Percentiles rank a stretch among this genome's conserved stretches.
Evolutionary conservation across 441 rosid species (phyloP).

Genomic region (Pelargonium citronellum): DNA sequence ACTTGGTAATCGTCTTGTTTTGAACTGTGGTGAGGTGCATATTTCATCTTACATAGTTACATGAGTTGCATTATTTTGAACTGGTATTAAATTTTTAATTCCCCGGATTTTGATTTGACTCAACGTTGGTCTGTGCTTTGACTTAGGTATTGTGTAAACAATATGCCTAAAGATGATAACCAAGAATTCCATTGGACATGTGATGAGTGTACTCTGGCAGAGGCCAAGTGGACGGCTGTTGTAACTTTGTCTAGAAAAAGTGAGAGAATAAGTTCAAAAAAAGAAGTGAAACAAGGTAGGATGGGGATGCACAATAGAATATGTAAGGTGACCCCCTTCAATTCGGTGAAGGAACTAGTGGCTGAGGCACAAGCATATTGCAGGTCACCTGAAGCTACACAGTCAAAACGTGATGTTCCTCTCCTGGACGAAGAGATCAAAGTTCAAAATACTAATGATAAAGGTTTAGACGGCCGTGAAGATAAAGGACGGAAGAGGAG

Average conservation of each 20-base stretch:
- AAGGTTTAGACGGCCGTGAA: background rate
- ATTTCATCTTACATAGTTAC: too few species aligned
- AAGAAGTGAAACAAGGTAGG: background rate
- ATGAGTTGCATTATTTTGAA: background rate
- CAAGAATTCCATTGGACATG: background rate
- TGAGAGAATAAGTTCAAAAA: slow-evolving; percentile 3
- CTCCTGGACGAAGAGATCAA: background rate
- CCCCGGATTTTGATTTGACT: background rate
- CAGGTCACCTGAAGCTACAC: background rate
- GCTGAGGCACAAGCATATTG: background rate
- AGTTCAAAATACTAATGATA: background rate
- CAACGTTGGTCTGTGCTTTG: background rate
- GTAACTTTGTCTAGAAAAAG: background rate
- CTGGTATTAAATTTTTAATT: background rate
- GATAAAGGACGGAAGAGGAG: background rate
- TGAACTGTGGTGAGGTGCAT: background rate
- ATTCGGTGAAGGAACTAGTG: background rate
- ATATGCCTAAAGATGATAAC: background rate
- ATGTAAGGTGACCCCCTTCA: background rate
- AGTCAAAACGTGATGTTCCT: background rate
- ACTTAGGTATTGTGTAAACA: background rate
- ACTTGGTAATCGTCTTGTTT: background rate
- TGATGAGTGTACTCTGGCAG: background rate
- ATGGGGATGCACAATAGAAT: background rate
- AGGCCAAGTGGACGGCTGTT: background rate